These are phyloP conservation scores for Laguncularia racemosa DNA, from an alignment of 345 rosid species.

Conservation along the genomic window DNA sequence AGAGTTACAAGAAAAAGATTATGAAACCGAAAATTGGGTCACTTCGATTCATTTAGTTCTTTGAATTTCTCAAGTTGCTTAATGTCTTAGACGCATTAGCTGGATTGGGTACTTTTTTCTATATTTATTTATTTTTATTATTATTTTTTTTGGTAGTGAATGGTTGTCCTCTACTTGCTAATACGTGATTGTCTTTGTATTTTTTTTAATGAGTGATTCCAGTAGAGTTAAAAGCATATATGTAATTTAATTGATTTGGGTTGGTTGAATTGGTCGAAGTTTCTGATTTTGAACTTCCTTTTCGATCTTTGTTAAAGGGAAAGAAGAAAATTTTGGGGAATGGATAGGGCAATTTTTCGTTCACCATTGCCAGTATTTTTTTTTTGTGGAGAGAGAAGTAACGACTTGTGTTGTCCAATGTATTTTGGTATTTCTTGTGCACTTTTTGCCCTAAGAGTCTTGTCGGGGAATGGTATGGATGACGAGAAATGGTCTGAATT, in stretches of 20 bases:
- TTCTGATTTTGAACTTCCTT: constrained; percentile 9
- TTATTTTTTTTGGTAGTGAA: too few relatives aligned
- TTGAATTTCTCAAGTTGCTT: too few relatives aligned
- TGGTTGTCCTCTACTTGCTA: too few relatives aligned
- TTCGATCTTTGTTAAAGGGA: constrained; percentile 19
- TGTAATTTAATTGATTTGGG: not conserved
- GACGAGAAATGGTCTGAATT: constrained; percentile 51
- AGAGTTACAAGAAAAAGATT: too few relatives aligned
- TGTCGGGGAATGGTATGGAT: constrained; percentile 28
- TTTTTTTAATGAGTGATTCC: too few relatives aligned
- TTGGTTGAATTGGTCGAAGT: not conserved
- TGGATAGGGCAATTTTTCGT: constrained; percentile 27
- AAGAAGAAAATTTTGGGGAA: constrained; percentile 17
- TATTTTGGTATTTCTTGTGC: constrained; percentile 72
- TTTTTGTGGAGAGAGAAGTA: constrained; percentile 22
- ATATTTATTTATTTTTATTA: too few relatives aligned
- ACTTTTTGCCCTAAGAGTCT: constrained; percentile 37
- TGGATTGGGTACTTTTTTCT: too few relatives aligned
- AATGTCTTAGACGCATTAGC: too few relatives aligned
- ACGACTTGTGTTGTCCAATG: constrained; percentile 41
- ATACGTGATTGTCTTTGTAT: too few relatives aligned
- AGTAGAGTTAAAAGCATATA: too few relatives aligned
- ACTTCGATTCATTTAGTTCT: too few relatives aligned
- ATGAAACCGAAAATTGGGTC: too few relatives aligned
- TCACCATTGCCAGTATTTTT: constrained; percentile 16